Evolutionary conservation across 139 green algal genomes (phyloP).

Genomic region (Penium margaritaceum): DNA sequence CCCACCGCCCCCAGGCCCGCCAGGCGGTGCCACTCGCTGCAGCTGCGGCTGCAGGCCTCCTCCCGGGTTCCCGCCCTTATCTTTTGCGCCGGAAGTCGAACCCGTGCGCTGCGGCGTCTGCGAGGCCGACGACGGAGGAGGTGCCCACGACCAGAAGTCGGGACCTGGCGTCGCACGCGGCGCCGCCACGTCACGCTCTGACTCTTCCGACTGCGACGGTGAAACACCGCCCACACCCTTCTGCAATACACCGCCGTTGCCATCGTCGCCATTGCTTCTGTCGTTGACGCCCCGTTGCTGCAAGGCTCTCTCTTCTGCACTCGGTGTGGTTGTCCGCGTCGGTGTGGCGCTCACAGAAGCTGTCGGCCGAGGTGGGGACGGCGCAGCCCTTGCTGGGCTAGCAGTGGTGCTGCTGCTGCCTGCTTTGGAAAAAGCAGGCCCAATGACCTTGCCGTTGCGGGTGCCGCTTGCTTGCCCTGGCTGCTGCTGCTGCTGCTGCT

Average conservation of each 20-base stretch:
- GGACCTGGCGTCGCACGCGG: conserved; percentile 12
- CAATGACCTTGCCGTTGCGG: background rate
- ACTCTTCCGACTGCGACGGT: background rate
- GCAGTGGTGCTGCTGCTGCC: background rate
- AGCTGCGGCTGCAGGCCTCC: background rate
- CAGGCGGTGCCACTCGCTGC: background rate
- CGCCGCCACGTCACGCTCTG: background rate
- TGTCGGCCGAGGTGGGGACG: background rate
- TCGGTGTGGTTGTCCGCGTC: background rate
- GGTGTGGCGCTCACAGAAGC: background rate
- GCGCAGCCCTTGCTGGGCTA: background rate
- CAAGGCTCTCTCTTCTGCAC: background rate
- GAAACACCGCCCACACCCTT: background rate
- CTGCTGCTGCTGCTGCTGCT: conserved; percentile 5
- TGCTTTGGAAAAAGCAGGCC: background rate
- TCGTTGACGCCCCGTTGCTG: background rate
- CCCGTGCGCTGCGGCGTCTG: background rate
- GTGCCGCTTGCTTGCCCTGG: background rate
- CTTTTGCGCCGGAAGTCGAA: background rate
- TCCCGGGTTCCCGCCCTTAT: background rate
- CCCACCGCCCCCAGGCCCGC: background rate
- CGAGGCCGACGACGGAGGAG: conserved; percentile 1
- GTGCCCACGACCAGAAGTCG: conserved; percentile 44
- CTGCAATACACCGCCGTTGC: background rate
- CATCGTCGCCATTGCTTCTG: background rate